Conservation (phyloP, 2,329 filamentous ascomycete genomes). For the Ophiocordyceps sinensis region DNA sequence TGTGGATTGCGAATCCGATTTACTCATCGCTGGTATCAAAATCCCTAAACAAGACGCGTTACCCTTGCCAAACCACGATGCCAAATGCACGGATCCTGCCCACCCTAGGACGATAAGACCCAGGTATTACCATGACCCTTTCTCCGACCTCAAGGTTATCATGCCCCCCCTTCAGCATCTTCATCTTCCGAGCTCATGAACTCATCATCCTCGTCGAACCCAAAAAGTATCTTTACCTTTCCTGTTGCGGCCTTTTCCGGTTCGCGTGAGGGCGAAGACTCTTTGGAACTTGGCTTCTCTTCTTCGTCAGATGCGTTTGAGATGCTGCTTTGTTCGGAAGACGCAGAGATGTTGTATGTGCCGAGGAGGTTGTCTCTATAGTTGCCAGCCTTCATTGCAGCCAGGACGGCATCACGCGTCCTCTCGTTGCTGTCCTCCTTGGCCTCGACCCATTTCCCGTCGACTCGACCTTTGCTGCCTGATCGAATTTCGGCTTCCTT, state of each 20-base stretch:
- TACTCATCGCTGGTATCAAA: conserved; percentile 1
- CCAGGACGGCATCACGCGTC: conserved; percentile 61
- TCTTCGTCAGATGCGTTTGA: conserved; percentile 19
- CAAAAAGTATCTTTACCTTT: conserved; percentile 44
- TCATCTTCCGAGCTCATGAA: conserved; percentile 58
- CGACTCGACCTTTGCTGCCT: conserved; percentile 56
- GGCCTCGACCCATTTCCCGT: conserved; percentile 88
- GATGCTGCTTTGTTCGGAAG: conserved; percentile 15
- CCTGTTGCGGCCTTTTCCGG: conserved; percentile 21
- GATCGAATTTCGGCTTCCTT: conserved; percentile 71
- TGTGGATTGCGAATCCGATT: not conserved
- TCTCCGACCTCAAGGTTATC: not conserved
- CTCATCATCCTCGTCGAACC: conserved; percentile 68
- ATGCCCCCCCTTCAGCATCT: conserved; percentile 13
- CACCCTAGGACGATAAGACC: not conserved
- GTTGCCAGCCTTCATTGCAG: conserved; percentile 50
- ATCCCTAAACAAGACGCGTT: not conserved
- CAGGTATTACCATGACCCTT: no score
- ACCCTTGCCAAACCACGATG: not conserved
- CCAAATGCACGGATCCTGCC: not conserved
- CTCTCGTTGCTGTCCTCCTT: conserved; percentile 83
- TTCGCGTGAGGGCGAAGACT: conserved; percentile 33
- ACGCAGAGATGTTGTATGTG: conserved; percentile 34
- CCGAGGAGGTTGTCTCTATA: conserved; percentile 45
- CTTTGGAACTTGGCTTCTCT: conserved; percentile 26